Conservation (phyloP, 192 early-diverging fungal genomes). For the Rhizophagus prolifer region DNA sequence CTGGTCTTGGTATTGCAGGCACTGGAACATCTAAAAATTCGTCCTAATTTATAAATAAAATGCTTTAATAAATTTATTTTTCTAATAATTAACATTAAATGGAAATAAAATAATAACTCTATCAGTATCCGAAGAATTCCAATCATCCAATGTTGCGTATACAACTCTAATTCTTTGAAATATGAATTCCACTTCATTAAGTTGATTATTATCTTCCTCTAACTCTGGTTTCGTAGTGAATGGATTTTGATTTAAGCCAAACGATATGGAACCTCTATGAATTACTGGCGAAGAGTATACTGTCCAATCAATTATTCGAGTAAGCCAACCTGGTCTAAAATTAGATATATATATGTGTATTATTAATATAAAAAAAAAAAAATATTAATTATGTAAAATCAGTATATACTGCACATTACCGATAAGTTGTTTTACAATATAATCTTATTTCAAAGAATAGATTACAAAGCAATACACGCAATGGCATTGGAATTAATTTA, state of each 20-base stretch:
- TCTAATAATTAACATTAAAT: neutral
- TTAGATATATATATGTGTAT: neutral
- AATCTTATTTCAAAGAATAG: conserved; percentile 56
- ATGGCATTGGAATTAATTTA: conserved; percentile 46
- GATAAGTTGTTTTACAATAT: conserved; percentile 55
- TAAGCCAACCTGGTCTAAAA: conserved; percentile 51
- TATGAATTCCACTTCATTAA: conserved; percentile 46
- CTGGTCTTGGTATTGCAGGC: conserved; percentile 9
- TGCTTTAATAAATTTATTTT: neutral
- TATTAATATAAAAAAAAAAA: neutral
- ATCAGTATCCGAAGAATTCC: neutral
- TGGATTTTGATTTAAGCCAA: conserved; percentile 34
- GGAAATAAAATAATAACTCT: conserved; percentile 19
- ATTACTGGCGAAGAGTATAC: conserved; percentile 32
- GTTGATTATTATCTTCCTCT: conserved; percentile 33
- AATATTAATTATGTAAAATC: neutral
- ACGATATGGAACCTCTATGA: conserved; percentile 15
- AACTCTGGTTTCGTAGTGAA: conserved; percentile 34
- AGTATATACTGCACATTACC: conserved; percentile 27
- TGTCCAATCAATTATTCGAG: conserved; percentile 51
- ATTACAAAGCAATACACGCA: conserved; percentile 49
- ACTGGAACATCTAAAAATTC: conserved; percentile 10
- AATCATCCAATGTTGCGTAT: conserved; percentile 27
- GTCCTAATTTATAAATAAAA: neutral
- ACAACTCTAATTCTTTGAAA: conserved; percentile 37